Percentiles rank a stretch among this genome's conserved stretches.
Evolutionary conservation across 805 yeast species (phyloP).

Genomic region (Wickerhamiella azymoides): DNA sequence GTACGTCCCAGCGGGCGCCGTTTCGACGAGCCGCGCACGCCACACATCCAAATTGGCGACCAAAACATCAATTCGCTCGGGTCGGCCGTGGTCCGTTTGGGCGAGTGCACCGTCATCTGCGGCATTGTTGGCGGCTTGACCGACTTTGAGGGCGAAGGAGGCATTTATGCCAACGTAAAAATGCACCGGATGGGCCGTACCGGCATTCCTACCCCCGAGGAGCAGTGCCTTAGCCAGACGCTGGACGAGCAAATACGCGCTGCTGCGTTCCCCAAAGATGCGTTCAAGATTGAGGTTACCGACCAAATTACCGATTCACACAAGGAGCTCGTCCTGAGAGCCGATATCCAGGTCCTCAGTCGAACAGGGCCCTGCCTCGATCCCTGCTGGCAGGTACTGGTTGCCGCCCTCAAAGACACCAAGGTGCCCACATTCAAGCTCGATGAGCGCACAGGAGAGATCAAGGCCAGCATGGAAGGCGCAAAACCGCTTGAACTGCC

Average conservation of each 20-base stretch:
- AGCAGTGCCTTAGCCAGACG: constrained; percentile 57
- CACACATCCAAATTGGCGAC: constrained; percentile 26
- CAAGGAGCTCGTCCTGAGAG: constrained; percentile 46
- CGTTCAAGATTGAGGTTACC: constrained; percentile 24
- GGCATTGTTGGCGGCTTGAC: constrained; percentile 47
- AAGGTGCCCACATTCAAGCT: constrained; percentile 54
- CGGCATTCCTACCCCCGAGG: constrained; percentile 80
- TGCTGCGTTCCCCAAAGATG: constrained; percentile 36
- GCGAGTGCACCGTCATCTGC: constrained; percentile 61
- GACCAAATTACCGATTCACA: constrained; percentile 22
- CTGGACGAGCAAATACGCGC: constrained; percentile 47
- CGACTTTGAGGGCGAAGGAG: constrained; percentile 36
- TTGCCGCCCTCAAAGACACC: constrained; percentile 46
- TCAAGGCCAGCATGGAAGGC: constrained; percentile 35
- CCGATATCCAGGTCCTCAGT: constrained; percentile 62
- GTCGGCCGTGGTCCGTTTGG: constrained; percentile 53
- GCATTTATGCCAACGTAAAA: constrained; percentile 62
- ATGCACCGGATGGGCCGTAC: constrained; percentile 50
- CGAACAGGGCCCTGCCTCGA: constrained; percentile 75
- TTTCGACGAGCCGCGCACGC: constrained; percentile 56
- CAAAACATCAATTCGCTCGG: constrained; percentile 35
- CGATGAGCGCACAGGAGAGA: constrained; percentile 39
- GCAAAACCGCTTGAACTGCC: constrained; percentile 27
- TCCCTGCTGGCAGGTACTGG: constrained; percentile 52
- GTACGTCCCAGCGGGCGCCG: constrained; percentile 59